Percentiles rank a stretch among this genome's conserved stretches.
phyloP scores from a whole-genome alignment of 75 land plant genomes.

The Sequoiadendron giganteum region DNA sequence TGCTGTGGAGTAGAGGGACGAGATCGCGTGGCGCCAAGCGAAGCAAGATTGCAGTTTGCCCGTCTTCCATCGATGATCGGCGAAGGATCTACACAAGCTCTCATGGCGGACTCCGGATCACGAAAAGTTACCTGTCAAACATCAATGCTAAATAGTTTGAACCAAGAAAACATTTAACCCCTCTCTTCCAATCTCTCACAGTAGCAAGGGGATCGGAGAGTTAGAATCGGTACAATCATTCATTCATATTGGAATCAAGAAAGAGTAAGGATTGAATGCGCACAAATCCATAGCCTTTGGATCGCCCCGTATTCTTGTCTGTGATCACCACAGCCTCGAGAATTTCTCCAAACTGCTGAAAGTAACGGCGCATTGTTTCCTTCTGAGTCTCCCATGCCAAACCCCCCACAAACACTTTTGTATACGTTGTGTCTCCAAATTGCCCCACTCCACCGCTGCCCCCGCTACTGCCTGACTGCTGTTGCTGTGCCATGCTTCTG shows the following conservation, averaged over 20 bases:
- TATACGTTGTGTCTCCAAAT: conserved; percentile 76
- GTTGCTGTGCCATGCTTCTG: background rate
- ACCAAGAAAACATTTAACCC: background rate
- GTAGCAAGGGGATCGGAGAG: background rate
- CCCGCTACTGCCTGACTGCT: background rate
- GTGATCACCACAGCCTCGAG: conserved; percentile 65
- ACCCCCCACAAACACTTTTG: conserved; percentile 89
- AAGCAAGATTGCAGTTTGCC: conserved; percentile 47
- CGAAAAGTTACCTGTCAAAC: conserved; percentile 35
- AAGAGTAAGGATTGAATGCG: conserved; percentile 9
- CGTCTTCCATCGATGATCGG: conserved; percentile 50
- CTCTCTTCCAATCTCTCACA: background rate
- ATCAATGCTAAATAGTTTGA: background rate
- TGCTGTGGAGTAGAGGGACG: background rate
- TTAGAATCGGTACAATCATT: background rate
- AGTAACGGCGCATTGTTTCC: conserved; percentile 70
- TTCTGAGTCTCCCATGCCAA: conserved; percentile 87
- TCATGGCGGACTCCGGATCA: conserved; percentile 34
- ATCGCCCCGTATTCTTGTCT: conserved; percentile 57
- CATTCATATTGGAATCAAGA: background rate
- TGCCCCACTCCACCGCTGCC: conserved; percentile 18
- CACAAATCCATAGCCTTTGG: conserved; percentile 72
- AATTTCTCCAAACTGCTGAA: conserved; percentile 63
- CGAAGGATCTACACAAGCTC: conserved; percentile 34
- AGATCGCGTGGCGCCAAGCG: conserved; percentile 22